Evolutionary conservation across 768 basidiomycete species (phyloP).

Genomic region (Suillus paluster): DNA sequence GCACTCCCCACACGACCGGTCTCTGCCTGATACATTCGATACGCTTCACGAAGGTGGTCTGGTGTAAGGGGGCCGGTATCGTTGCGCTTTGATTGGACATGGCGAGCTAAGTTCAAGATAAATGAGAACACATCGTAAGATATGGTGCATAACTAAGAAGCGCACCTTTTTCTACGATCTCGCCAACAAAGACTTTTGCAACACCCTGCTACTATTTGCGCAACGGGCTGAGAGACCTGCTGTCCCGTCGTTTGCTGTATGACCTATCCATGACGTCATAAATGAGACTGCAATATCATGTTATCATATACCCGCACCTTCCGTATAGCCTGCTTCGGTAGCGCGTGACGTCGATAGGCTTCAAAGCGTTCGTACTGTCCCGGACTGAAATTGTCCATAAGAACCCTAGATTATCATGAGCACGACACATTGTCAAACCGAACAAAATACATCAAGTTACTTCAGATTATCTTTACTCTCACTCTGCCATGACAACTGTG

Average conservation of each 20-base stretch:
- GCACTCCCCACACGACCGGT: slow-evolving; percentile 83
- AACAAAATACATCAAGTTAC: slow-evolving; percentile 42
- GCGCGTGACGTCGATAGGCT: slow-evolving; percentile 80
- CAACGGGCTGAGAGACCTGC: slow-evolving; percentile 85
- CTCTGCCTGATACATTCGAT: slow-evolving; percentile 80
- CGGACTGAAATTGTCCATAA: slow-evolving; percentile 87
- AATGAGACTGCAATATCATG: background rate
- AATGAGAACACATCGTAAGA: background rate
- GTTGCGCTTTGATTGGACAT: slow-evolving; percentile 70
- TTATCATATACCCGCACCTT: slow-evolving; percentile 51
- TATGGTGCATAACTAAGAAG: background rate
- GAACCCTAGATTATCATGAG: slow-evolving; percentile 53
- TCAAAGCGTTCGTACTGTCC: slow-evolving; percentile 90
- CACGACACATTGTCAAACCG: slow-evolving; percentile 1
- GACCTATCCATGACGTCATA: slow-evolving; percentile 48
- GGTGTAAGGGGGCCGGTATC: slow-evolving; percentile 84
- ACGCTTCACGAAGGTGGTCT: slow-evolving; percentile 89
- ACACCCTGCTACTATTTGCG: slow-evolving; percentile 91
- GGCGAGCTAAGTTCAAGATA: slow-evolving; percentile 56
- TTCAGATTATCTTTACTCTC: slow-evolving; percentile 89
- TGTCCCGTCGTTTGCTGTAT: slow-evolving; percentile 83
- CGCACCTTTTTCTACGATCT: slow-evolving; percentile 86
- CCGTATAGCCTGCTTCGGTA: slow-evolving; percentile 82
- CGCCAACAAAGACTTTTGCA: slow-evolving; percentile 90
- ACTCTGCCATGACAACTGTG: slow-evolving; percentile 81